Evolutionary conservation across 768 basidiomycete species (phyloP).

Genomic region (Mycena kentingensis): DNA sequence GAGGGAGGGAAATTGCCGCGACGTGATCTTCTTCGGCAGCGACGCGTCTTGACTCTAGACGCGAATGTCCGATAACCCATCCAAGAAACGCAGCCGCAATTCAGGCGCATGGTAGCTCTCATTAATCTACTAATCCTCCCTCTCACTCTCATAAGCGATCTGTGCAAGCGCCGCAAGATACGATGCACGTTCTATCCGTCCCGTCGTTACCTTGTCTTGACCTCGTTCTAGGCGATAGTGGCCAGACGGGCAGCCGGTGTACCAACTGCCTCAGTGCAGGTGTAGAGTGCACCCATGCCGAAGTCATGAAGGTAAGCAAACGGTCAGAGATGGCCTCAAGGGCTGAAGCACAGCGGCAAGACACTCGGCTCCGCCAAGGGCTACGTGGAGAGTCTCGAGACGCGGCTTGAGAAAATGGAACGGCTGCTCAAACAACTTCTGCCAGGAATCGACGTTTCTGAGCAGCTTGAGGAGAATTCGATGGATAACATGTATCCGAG

Average conservation of each 20-base stretch:
- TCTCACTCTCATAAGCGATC: no score
- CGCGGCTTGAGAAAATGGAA: slow-evolving; percentile 63
- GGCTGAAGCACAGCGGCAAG: slow-evolving; percentile 26
- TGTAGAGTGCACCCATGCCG: slow-evolving; percentile 67
- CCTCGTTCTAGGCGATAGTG: slow-evolving; percentile 63
- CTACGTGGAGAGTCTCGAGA: slow-evolving; percentile 67
- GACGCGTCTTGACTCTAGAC: no score
- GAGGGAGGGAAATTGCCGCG: slow-evolving; percentile 1
- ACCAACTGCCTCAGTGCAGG: slow-evolving; percentile 63
- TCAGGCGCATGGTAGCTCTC: slow-evolving; percentile 73
- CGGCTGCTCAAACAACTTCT: slow-evolving; percentile 54
- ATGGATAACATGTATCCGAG: background rate
- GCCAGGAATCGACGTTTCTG: slow-evolving; percentile 65
- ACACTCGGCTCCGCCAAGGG: slow-evolving; percentile 66
- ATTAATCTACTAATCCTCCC: no score
- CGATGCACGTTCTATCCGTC: slow-evolving; percentile 23
- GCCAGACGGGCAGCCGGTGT: slow-evolving; percentile 64
- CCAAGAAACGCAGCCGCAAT: slow-evolving; percentile 56
- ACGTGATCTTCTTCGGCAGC: background rate
- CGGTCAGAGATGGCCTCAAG: background rate
- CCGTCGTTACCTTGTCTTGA: background rate
- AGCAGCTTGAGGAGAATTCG: slow-evolving; percentile 49
- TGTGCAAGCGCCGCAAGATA: slow-evolving; percentile 74
- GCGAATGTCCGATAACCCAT: slow-evolving; percentile 12
- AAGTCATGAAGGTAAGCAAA: slow-evolving; percentile 60